Conservation (phyloP, 1,284 basidiomycete species). For the Peniophora sp. region DNA sequence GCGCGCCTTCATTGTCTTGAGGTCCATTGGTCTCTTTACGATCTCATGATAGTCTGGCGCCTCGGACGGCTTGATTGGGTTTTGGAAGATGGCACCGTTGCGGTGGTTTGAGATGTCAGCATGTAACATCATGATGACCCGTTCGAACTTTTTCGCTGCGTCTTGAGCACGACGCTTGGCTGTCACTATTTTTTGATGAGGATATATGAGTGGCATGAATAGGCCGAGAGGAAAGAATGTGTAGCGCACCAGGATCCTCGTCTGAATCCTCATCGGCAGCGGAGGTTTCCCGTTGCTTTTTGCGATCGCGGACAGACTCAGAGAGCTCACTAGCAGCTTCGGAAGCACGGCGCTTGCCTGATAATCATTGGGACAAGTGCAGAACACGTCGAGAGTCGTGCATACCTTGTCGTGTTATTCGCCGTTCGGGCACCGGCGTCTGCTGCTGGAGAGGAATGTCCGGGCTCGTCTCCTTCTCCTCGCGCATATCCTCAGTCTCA, state of each 20-base stretch:
- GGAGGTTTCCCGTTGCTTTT: constrained; percentile 61
- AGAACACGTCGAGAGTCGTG: neutral
- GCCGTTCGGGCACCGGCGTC: neutral
- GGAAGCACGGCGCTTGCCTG: constrained; percentile 65
- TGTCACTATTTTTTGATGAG: neutral
- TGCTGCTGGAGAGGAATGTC: constrained; percentile 8
- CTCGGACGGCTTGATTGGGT: constrained; percentile 81
- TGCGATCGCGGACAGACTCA: constrained; percentile 52
- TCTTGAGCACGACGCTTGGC: constrained; percentile 16
- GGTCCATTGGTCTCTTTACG: constrained; percentile 86
- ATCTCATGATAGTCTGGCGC: constrained; percentile 89
- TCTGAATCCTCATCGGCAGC: constrained; percentile 62
- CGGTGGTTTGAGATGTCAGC: constrained; percentile 77
- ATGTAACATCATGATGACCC: constrained; percentile 73
- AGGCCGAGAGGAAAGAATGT: constrained; percentile 5
- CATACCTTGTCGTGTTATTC: neutral
- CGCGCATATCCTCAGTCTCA: neutral
- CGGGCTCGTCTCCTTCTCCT: constrained; percentile 8
- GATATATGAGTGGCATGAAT: neutral
- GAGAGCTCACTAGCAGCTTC: constrained; percentile 36
- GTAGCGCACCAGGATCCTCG: constrained; percentile 27
- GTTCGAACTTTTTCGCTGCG: constrained; percentile 69
- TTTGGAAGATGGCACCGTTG: constrained; percentile 84
- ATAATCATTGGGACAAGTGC: neutral
- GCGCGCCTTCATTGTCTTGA: constrained; percentile 79